Conservation (phyloP, 2,329 filamentous ascomycete genomes). For the Neofusicoccum umdonicola region DNA sequence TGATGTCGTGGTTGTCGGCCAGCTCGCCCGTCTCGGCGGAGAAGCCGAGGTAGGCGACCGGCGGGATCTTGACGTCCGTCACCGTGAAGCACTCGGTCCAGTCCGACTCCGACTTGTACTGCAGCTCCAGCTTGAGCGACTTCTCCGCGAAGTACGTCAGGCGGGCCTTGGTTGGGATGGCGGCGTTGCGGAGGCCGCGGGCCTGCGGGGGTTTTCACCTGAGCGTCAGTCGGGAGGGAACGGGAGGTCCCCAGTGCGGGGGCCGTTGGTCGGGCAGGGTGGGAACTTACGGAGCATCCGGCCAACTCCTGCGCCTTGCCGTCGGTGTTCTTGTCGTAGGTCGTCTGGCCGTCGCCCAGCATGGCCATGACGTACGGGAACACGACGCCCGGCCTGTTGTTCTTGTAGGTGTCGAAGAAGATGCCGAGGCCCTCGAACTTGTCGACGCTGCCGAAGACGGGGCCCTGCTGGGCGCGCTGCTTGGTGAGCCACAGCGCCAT, state of each 20-base stretch:
- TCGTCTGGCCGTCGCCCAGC: slow-evolving; percentile 85
- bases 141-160: slow-evolving; percentile 98
- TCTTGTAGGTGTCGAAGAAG: slow-evolving; percentile 99
- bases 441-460: slow-evolving; percentile 85
- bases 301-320: slow-evolving; percentile 91
- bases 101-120: slow-evolving; percentile 86
- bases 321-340: slow-evolving; percentile 91
- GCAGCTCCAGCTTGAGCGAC: slow-evolving; percentile 81
- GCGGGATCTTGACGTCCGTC: slow-evolving; percentile 69
- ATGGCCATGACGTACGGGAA: slow-evolving; percentile 99
- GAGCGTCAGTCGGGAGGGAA: background rate
- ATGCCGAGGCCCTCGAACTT: slow-evolving; percentile 90
- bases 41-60: slow-evolving; percentile 64
- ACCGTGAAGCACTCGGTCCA: slow-evolving; percentile 89
- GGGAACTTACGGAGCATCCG: slow-evolving; percentile 71
- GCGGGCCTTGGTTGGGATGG: slow-evolving; percentile 74
- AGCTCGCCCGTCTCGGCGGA: slow-evolving; percentile 91
- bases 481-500: slow-evolving; percentile 98
- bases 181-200: slow-evolving; percentile 78
- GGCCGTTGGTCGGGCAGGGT: background rate
- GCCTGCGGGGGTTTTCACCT: slow-evolving; percentile 48
- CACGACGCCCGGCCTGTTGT: slow-evolving; percentile 90
- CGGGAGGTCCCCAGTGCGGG: background rate
- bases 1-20: slow-evolving; percentile 96
- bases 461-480: slow-evolving; percentile 74